Evolutionary conservation across 352 stramenopile genomes (phyloP).

Genomic region (Phytopythium aichiense): DNA sequence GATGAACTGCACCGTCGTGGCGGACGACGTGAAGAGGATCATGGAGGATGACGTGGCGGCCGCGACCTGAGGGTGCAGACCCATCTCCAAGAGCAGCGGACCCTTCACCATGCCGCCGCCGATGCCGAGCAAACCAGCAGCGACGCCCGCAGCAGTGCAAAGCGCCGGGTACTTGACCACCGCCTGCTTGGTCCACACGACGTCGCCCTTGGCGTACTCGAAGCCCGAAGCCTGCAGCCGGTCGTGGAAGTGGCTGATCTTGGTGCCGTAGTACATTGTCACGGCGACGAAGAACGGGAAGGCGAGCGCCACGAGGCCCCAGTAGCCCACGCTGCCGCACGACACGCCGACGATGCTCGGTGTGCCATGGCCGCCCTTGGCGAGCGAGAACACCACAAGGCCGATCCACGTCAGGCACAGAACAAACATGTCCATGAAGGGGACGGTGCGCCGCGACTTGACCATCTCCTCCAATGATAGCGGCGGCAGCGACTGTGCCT

Average conservation of each 20-base stretch:
- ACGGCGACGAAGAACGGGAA: constrained; percentile 70
- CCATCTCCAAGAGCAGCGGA: constrained; percentile 88
- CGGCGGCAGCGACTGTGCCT: constrained; percentile 12
- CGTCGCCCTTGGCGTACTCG: constrained; percentile 94
- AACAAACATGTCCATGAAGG: constrained; percentile 55
- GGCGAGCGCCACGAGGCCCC: constrained; percentile 48
- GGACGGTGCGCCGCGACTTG: constrained; percentile 44
- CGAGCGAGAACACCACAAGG: constrained; percentile 74
- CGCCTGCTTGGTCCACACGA: constrained; percentile 90
- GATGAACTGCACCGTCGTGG: constrained; percentile 94
- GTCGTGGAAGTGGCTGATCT: constrained; percentile 57
- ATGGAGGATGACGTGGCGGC: constrained; percentile 89
- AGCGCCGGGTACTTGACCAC: constrained; percentile 83
- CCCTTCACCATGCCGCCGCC: constrained; percentile 91
- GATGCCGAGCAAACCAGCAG: constrained; percentile 80
- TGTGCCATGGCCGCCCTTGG: constrained; percentile 70
- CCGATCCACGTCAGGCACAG: constrained; percentile 76
- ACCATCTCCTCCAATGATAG: constrained; percentile 51
- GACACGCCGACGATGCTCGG: constrained; percentile 67
- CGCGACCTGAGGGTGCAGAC: constrained; percentile 81
- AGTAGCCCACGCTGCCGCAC: constrained; percentile 69
- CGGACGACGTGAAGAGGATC: constrained; percentile 94
- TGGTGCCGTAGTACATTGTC: constrained; percentile 74
- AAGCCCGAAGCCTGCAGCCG: constrained; percentile 76
- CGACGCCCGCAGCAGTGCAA: constrained; percentile 66